Percentiles rank a stretch among this genome's conserved stretches.
These are phyloP conservation scores for Plasmodium blacklocki DNA, from an alignment of 169 alveolate species.

Conservation along the genomic window DNA sequence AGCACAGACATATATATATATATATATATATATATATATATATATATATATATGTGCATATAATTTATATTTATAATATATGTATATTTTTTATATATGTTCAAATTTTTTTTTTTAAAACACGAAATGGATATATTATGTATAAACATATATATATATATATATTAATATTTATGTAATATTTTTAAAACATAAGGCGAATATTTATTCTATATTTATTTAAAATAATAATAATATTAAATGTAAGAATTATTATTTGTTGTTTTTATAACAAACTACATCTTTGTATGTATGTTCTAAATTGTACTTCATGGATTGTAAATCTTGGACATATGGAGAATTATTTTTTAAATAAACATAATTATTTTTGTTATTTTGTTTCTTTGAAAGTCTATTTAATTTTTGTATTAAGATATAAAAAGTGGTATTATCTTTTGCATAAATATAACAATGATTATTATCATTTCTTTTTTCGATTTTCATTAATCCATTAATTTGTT, in stretches of 20 bases:
- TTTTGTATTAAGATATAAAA: slow-evolving; percentile 20
- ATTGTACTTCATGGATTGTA: neutral
- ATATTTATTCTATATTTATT: no score
- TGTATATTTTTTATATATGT: neutral
- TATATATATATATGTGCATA: neutral
- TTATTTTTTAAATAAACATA: slow-evolving; percentile 24
- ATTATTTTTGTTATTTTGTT: neutral
- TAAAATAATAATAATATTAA: no score
- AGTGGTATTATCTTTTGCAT: slow-evolving; percentile 24
- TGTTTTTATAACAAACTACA: neutral
- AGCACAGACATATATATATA: neutral
- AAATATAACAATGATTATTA: slow-evolving; percentile 30
- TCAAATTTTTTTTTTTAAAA: neutral
- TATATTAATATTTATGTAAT: neutral
- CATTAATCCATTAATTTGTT: slow-evolving; percentile 16
- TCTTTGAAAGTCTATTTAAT: slow-evolving; percentile 12
- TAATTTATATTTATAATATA: neutral
- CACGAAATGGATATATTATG: neutral
- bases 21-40: neutral
- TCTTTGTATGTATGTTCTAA: slow-evolving; percentile 1
- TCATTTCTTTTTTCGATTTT: slow-evolving; percentile 51
- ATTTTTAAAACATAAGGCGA: neutral
- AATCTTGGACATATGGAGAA: slow-evolving; percentile 23
- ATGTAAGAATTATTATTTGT: neutral
- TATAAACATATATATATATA: neutral